Evolutionary conservation across 2,329 filamentous ascomycete genomes (phyloP), one percentile per base, ranked within the genome.

Genomic region (Acrodontium crateriforme): DNA sequence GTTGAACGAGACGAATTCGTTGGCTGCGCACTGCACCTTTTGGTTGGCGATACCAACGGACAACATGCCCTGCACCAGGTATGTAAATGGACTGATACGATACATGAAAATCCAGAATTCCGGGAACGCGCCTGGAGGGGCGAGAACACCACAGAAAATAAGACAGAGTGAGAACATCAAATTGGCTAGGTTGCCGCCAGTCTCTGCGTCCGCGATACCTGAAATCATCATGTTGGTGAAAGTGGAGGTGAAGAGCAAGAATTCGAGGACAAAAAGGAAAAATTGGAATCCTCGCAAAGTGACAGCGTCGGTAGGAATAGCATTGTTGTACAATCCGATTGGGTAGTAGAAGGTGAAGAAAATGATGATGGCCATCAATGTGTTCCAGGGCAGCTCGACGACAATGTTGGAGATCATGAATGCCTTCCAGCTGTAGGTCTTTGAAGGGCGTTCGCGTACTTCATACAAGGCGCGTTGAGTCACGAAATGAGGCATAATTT

Each of bases 291-390:
- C 79, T 16, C 82, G 78, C 44, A 82, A 71, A 4, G 66, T 49
- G 1, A 76, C 67, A 37, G 72, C 60, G 35, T 67, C 66, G 3
- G 71, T 71, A 1, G 62, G 61, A 10, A 63, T 56, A 2, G 79
- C 78, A 46, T 87, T 85, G 34, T 59, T 55, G 52, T 82, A 73
- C 7, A 89, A 67, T 2, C 80, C 81, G 30, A 91, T 70, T 2
- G 83, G 81, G 50, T 85, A 93, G 62, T 92, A 93, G 71, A 79
- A 87, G 51, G 66, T 74, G 46, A 82, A 65, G 62, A 65, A 92
- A 60, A 85, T 76, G 39, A 91, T 57, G n/a, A 75, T 65, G 3
- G 73, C 70, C 65, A 80, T 76, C 23, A 89, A 55, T 0, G 74
- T 68, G 49, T 91, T 83, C 75, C 80, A 93, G 0, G 83, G 81